A percentile compares a stretch with the other conserved stretches of the same genome.
These are phyloP conservation scores for Fusarium oligoseptatum DNA, from an alignment of 2,329 filamentous ascomycete species.

Conservation along the genomic window DNA sequence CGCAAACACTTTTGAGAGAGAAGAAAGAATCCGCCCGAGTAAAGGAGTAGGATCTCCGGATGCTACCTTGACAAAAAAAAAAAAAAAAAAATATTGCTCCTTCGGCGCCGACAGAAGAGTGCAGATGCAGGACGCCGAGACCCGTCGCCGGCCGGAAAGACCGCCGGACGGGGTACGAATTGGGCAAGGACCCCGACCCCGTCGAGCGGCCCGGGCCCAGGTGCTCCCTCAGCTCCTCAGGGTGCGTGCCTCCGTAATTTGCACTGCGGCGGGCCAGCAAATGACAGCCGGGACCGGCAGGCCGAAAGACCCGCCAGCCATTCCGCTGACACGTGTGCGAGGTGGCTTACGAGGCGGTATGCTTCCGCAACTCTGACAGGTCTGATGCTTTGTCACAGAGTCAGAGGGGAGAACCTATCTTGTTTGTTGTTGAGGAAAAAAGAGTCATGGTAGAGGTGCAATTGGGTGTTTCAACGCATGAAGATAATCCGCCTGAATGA, in stretches of 20 bases:
- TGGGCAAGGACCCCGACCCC: conserved; percentile 36
- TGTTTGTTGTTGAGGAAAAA: background rate
- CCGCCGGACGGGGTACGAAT: conserved; percentile 21
- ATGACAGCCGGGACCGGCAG: conserved; percentile 12
- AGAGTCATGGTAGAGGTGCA: conserved; percentile 31
- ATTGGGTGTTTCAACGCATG: conserved; percentile 17
- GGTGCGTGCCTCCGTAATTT: background rate
- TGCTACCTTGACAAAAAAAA: background rate
- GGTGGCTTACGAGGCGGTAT: background rate
- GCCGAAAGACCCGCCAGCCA: conserved; percentile 3
- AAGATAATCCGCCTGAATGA: background rate
- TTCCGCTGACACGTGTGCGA: conserved; percentile 28
- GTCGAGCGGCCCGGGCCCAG: conserved; percentile 33
- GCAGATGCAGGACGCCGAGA: conserved; percentile 18
- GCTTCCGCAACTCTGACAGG: background rate
- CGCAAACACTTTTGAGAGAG: background rate
- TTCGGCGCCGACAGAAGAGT: background rate
- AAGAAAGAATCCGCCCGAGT: background rate
- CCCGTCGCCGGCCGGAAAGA: conserved; percentile 19
- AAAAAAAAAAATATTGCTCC: background rate
- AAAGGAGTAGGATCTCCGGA: background rate
- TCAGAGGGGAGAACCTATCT: background rate
- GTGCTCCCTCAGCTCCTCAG: conserved; percentile 18
- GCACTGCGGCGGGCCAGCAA: conserved; percentile 12
- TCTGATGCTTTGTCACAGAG: background rate